Percentiles rank a stretch among this genome's conserved stretches.
Conservation (phyloP, 306 rosid species). For the Begonia fuchsioides region DNA sequence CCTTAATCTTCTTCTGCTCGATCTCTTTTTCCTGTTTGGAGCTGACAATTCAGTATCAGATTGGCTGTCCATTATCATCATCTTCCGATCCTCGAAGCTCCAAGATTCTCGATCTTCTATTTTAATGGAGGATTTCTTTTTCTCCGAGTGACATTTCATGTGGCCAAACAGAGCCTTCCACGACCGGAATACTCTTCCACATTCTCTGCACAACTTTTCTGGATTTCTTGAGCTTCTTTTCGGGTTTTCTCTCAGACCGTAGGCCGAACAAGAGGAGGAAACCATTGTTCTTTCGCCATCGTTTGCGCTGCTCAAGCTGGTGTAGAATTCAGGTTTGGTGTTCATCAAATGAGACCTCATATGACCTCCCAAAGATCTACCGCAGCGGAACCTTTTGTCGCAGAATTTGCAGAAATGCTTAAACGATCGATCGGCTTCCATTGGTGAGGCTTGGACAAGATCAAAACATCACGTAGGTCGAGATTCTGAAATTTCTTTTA, state of each 20-base stretch:
- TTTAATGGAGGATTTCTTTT: conserved; percentile 5
- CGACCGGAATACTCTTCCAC: conserved; percentile 58
- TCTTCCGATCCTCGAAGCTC: conserved; percentile 19
- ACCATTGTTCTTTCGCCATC: not conserved
- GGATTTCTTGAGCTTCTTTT: conserved; percentile 25
- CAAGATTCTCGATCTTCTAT: conserved; percentile 53
- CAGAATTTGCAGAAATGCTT: conserved; percentile 77
- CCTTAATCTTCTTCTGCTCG: conserved; percentile 55
- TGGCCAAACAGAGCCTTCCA: conserved; percentile 85
- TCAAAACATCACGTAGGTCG: conserved; percentile 1
- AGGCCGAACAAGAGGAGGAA: conserved; percentile 14
- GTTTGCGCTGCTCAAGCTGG: conserved; percentile 10
- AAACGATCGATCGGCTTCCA: conserved; percentile 42
- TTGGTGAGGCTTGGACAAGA: conserved; percentile 5
- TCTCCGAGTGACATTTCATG: conserved; percentile 75
- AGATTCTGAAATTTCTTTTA: not conserved
- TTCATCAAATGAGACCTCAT: conserved; percentile 71
- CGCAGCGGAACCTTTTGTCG: conserved; percentile 66
- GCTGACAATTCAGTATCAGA: conserved; percentile 52
- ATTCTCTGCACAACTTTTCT: conserved; percentile 64
- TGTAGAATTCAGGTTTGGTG: conserved; percentile 21
- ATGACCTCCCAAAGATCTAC: conserved; percentile 92
- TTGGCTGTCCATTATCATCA: conserved; percentile 40
- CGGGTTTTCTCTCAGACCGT: conserved; percentile 70
- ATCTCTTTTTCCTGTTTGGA: conserved; percentile 42